A percentile compares a stretch with the other conserved stretches of the same genome.
Conservation (phyloP, 1,284 basidiomycete genomes). For the Naganishia sp. region DNA sequence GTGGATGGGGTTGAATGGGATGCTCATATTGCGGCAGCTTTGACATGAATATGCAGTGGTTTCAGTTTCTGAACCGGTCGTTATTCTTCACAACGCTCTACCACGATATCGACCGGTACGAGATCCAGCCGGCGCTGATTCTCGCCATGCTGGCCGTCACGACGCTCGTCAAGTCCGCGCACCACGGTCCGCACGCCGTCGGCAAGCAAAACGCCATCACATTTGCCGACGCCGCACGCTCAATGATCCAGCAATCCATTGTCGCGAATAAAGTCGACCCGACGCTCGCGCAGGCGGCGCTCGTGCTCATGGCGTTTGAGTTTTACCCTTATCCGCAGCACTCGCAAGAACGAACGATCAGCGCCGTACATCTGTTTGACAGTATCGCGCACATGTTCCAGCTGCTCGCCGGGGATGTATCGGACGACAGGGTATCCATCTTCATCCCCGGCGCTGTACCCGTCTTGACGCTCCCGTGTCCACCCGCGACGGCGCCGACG, state of each 20-base stretch:
- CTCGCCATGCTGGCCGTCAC: conserved; percentile 40
- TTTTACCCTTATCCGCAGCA: conserved; percentile 41
- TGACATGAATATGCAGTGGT: conserved; percentile 36
- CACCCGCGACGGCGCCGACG: not conserved
- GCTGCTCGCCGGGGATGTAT: conserved; percentile 31
- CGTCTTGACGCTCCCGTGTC: conserved; percentile 1
- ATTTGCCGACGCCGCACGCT: conserved; percentile 39
- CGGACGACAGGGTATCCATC: conserved; percentile 26
- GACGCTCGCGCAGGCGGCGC: conserved; percentile 38
- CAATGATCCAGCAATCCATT: conserved; percentile 39
- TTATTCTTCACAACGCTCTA: conserved; percentile 35
- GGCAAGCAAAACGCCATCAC: conserved; percentile 37
- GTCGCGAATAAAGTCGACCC: conserved; percentile 36
- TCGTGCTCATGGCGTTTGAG: conserved; percentile 42
- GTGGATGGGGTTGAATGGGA: not conserved
- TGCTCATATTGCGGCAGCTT: conserved; percentile 26
- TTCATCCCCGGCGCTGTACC: conserved; percentile 30
- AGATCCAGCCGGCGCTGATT: conserved; percentile 39
- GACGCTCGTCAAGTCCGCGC: conserved; percentile 35
- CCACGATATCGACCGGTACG: conserved; percentile 26
- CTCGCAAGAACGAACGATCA: conserved; percentile 34
- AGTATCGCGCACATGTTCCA: conserved; percentile 36
- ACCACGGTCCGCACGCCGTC: conserved; percentile 32
- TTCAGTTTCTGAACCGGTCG: conserved; percentile 38
- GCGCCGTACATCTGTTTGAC: conserved; percentile 37